Conservation (phyloP, 2,329 filamentous ascomycete genomes). For the Stachybotrys elegans region DNA sequence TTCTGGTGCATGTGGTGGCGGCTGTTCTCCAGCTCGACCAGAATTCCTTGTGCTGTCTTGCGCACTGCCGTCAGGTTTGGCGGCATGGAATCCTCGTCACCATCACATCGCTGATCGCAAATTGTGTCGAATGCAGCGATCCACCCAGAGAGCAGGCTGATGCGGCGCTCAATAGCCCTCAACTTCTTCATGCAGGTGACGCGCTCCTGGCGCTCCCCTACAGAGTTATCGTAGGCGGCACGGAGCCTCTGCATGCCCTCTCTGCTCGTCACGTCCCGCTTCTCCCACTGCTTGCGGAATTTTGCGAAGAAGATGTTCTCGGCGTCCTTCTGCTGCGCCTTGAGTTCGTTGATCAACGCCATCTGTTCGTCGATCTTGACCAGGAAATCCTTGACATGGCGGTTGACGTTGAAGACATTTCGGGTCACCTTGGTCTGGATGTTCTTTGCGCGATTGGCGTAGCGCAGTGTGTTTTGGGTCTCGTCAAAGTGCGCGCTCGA, state of each 20-base stretch:
- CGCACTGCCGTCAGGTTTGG: conserved; percentile 68
- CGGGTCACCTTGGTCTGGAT: conserved; percentile 99
- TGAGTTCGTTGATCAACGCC: conserved; percentile 91
- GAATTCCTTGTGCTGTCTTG: conserved; percentile 82
- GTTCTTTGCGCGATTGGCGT: conserved; percentile 97
- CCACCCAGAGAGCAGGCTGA: conserved; percentile 84
- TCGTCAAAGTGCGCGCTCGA: conserved; percentile 97
- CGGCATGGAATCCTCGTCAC: conserved; percentile 52
- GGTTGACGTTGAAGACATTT: conserved; percentile 98
- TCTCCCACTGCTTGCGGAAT: conserved; percentile 85
- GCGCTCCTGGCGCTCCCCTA: conserved; percentile 72
- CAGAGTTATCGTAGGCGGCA: conserved; percentile 76
- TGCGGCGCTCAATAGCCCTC: conserved; percentile 77
- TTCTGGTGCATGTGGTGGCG: conserved; percentile 86
- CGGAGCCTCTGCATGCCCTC: conserved; percentile 80
- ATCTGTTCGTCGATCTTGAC: conserved; percentile 99
- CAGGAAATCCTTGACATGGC: conserved; percentile 97
- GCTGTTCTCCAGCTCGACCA: conserved; percentile 84
- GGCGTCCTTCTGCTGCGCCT: conserved; percentile 85
- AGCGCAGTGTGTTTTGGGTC: conserved; percentile 94
- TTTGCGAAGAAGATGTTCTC: conserved; percentile 80
- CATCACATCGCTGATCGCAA: conserved; percentile 55
- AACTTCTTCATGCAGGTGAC: conserved; percentile 75
- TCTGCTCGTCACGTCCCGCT: conserved; percentile 67
- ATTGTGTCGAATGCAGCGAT: conserved; percentile 84